phyloP scores from a whole-genome alignment of 805 yeast genomes.

The Ogataea nonfermentans region DNA sequence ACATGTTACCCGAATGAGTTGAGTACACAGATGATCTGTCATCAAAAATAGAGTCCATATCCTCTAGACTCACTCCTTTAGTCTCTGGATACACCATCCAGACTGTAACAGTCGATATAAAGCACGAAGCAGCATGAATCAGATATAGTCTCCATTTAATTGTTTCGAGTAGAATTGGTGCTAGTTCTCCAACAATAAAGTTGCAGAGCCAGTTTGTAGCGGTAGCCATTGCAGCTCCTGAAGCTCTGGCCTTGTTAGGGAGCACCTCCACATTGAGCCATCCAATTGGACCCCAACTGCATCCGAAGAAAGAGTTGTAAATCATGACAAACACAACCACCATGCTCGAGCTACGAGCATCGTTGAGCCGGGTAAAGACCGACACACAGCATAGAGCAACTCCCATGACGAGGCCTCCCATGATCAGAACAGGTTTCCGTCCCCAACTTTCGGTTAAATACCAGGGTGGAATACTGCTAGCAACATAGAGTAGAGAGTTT shows the following conservation, averaged over 20 bases:
- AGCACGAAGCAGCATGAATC: slow-evolving; percentile 77
- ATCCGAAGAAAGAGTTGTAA: slow-evolving; percentile 83
- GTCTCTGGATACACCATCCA: slow-evolving; percentile 82
- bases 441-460: slow-evolving; percentile 90
- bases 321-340: slow-evolving; percentile 77
- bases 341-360: slow-evolving; percentile 53
- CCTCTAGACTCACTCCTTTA: slow-evolving; percentile 83
- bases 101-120: slow-evolving; percentile 70
- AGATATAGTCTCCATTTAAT: slow-evolving; percentile 81
- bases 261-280: slow-evolving; percentile 85
- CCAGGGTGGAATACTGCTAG: slow-evolving; percentile 86
- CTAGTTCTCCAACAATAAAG: slow-evolving; percentile 87
- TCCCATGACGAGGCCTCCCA: slow-evolving; percentile 83
- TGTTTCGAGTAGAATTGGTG: slow-evolving; percentile 76
- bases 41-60: slow-evolving; percentile 88
- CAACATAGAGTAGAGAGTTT: slow-evolving; percentile 53
- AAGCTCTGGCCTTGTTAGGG: slow-evolving; percentile 80
- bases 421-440: slow-evolving; percentile 73
- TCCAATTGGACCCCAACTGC: slow-evolving; percentile 93
- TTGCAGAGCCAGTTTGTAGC: slow-evolving; percentile 94
- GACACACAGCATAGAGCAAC: slow-evolving; percentile 64
- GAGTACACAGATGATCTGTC: slow-evolving; percentile 43
- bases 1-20: slow-evolving; percentile 17
- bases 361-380: slow-evolving; percentile 50
- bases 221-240: slow-evolving; percentile 87